A percentile compares a stretch with the other conserved stretches of the same genome.
Evolutionary conservation across 208 protist species (phyloP).

Genomic region (Wallacemonas sp.): DNA sequence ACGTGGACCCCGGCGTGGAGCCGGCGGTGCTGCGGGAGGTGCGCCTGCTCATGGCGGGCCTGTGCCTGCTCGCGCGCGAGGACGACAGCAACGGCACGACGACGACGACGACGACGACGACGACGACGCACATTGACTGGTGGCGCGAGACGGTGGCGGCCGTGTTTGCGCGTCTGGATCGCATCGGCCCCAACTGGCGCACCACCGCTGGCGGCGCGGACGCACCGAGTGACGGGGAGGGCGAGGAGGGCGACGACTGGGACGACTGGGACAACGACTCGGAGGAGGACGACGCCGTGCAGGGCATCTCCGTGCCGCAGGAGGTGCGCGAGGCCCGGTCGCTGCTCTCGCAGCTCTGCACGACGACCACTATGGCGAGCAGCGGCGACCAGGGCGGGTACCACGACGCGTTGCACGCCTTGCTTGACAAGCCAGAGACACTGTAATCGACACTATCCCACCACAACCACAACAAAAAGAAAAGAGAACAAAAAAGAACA

Average conservation of each 20-base stretch:
- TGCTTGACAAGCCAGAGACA: constrained; percentile 13
- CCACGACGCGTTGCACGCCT: constrained; percentile 15
- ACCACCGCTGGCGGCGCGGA: background rate
- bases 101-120: background rate
- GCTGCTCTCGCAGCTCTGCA: constrained; percentile 25
- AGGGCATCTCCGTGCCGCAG: constrained; percentile 37
- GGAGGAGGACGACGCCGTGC: constrained; percentile 28
- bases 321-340: constrained; percentile 32
- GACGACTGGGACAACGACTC: constrained; percentile 44
- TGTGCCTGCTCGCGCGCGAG: constrained; percentile 20
- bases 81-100: background rate
- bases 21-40: constrained; percentile 53
- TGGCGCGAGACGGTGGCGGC: constrained; percentile 24
- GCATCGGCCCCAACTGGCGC: constrained; percentile 32
- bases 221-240: background rate
- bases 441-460: too few relatives aligned
- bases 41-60: constrained; percentile 37
- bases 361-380: constrained; percentile 12
- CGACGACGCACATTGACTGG: constrained; percentile 24
- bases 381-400: constrained; percentile 12
- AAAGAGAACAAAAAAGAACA: constrained; percentile 11
- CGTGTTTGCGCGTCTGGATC: constrained; percentile 35
- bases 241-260: constrained; percentile 32
- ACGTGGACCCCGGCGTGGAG: constrained; percentile 50
- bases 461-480: constrained; percentile 14